These are phyloP conservation scores for Paramyrothecium roridum DNA, from an alignment of 2,329 filamentous ascomycete species.

Conservation along the genomic window DNA sequence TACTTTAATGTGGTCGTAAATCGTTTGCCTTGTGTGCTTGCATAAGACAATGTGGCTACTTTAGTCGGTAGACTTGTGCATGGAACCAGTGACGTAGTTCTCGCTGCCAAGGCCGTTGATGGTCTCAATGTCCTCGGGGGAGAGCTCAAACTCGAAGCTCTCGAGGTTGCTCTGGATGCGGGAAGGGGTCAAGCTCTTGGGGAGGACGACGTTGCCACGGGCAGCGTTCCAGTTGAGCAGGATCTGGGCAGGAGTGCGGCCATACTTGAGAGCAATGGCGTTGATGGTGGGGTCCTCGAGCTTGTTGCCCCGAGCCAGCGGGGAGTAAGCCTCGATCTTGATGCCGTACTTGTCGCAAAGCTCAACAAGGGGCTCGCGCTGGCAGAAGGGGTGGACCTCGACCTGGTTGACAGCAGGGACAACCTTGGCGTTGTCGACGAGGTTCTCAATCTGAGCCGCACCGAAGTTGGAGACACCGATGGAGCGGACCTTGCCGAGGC, in stretches of 20 bases:
- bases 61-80: conserved; percentile 37
- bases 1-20: background rate
- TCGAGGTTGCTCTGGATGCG: conserved; percentile 66
- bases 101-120: conserved; percentile 62
- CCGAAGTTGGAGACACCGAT: conserved; percentile 83
- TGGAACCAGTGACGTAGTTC: conserved; percentile 63
- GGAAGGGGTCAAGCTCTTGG: conserved; percentile 65
- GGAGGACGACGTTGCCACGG: conserved; percentile 69
- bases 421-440: conserved; percentile 54
- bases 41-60: conserved; percentile 3
- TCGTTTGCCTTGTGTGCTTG: background rate
- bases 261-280: conserved; percentile 64
- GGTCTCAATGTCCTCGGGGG: conserved; percentile 53
- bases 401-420: conserved; percentile 74
- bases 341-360: conserved; percentile 57
- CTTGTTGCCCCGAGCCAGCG: conserved; percentile 32
- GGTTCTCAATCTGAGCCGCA: conserved; percentile 53
- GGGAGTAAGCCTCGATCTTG: conserved; percentile 57
- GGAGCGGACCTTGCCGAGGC: conserved; percentile 59
- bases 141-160: conserved; percentile 60
- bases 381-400: conserved; percentile 73
- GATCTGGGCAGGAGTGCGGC: conserved; percentile 69
- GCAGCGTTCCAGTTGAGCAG: conserved; percentile 78
- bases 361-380: conserved; percentile 55
- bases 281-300: conserved; percentile 58